Percentiles rank a stretch among this genome's conserved stretches.
Conservation (phyloP, 2,329 filamentous ascomycete species). For the Fusarium compactum region DNA sequence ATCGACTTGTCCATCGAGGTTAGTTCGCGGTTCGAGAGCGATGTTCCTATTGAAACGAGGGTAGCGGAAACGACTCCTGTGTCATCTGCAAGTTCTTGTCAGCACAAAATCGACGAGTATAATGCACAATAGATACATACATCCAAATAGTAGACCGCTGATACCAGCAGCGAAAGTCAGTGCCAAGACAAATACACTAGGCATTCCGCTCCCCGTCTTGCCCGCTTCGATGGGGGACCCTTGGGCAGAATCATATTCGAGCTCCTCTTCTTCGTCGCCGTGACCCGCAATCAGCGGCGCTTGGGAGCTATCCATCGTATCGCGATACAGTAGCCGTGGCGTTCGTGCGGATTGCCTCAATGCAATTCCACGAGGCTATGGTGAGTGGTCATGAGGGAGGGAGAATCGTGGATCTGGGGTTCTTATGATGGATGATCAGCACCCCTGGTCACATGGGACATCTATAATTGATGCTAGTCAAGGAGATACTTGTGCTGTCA, state of each 20-base stretch:
- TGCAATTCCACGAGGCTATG: slow-evolving; percentile 30
- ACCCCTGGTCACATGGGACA: slow-evolving; percentile 43
- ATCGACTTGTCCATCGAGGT: slow-evolving; percentile 76
- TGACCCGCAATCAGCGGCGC: slow-evolving; percentile 55
- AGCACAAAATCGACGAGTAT: background rate
- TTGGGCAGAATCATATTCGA: slow-evolving; percentile 49
- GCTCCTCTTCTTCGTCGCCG: slow-evolving; percentile 52
- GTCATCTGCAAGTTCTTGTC: slow-evolving; percentile 61
- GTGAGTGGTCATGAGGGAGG: slow-evolving; percentile 28
- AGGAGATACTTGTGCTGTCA: background rate
- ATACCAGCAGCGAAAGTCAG: slow-evolving; percentile 75
- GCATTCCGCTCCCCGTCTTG: slow-evolving; percentile 49
- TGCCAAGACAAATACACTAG: slow-evolving; percentile 68
- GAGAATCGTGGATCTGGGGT: slow-evolving; percentile 16
- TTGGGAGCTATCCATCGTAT: slow-evolving; percentile 53
- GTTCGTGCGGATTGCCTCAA: slow-evolving; percentile 4
- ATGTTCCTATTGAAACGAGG: slow-evolving; percentile 71
- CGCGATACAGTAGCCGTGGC: background rate
- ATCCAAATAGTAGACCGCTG: slow-evolving; percentile 76
- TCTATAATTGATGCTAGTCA: slow-evolving; percentile 2
- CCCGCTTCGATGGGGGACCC: slow-evolving; percentile 41
- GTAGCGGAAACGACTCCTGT: slow-evolving; percentile 77
- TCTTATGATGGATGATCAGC: slow-evolving; percentile 43
- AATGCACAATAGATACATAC: slow-evolving; percentile 55
- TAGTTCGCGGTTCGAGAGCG: slow-evolving; percentile 67